Conservation (phyloP, 495 filamentous ascomycete species). For the Podospora sp. region DNA sequence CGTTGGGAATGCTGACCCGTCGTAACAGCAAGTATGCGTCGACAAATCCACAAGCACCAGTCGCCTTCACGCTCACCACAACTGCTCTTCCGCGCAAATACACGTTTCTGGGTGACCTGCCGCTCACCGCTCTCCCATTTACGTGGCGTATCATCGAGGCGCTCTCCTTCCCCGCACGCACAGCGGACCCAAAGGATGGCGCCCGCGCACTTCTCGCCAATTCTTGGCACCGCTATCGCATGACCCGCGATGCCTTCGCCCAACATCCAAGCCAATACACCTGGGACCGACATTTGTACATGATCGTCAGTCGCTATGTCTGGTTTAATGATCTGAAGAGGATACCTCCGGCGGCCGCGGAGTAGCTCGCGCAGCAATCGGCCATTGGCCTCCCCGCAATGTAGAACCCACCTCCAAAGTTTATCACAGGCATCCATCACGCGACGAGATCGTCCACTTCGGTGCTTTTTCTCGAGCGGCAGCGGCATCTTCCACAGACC, state of each 20-base stretch:
- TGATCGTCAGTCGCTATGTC: constrained; percentile 47
- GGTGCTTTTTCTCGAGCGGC: neutral
- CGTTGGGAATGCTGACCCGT: constrained; percentile 2
- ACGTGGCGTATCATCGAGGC: constrained; percentile 41
- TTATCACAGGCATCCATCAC: neutral
- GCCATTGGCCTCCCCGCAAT: neutral
- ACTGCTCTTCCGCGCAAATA: constrained; percentile 44
- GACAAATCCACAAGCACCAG: constrained; percentile 35
- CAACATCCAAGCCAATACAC: constrained; percentile 45
- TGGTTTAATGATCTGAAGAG: constrained; percentile 48
- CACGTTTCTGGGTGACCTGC: constrained; percentile 43
- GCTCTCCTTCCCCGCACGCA: constrained; percentile 33
- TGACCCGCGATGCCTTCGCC: constrained; percentile 41
- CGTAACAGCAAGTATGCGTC: constrained; percentile 35
- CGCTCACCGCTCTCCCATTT: constrained; percentile 44
- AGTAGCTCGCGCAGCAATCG: neutral
- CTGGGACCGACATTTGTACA: constrained; percentile 48
- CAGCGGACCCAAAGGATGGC: constrained; percentile 28
- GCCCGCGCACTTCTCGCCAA: constrained; percentile 39
- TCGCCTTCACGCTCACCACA: constrained; percentile 42
- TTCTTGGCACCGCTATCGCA: constrained; percentile 39
- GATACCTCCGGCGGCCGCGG: constrained; percentile 19
- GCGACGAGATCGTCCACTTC: neutral
- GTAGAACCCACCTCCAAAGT: neutral
- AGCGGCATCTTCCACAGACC: neutral